Percentiles rank a stretch among this genome's conserved stretches.
phyloP scores from a whole-genome alignment of 2,329 filamentous ascomycete species.

The Aspergillus calidoustus region DNA sequence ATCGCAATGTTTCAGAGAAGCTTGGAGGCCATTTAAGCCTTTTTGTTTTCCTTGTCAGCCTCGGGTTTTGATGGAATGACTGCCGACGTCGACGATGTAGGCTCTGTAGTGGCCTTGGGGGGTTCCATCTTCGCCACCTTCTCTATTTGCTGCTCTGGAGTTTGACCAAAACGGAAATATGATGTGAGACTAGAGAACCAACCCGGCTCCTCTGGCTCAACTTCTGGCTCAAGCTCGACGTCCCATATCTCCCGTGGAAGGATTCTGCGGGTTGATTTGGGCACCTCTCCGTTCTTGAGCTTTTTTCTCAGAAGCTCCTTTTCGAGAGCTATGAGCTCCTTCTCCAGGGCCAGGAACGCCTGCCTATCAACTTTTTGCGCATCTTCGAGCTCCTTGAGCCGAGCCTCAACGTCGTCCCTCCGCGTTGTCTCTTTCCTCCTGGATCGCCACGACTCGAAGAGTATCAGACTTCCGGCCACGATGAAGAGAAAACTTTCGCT shows the following conservation, averaged over 20 bases:
- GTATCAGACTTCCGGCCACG: constrained; percentile 65
- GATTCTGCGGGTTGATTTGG: constrained; percentile 37
- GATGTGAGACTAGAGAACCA: constrained; percentile 42
- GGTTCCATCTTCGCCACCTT: constrained; percentile 12
- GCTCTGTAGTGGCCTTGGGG: not conserved
- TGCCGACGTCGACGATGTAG: not conserved
- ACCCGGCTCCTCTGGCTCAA: constrained; percentile 32
- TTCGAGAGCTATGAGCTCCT: constrained; percentile 52
- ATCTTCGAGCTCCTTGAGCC: constrained; percentile 62
- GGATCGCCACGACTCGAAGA: constrained; percentile 66
- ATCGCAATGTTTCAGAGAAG: not conserved
- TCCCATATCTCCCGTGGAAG: constrained; percentile 49
- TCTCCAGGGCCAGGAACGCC: constrained; percentile 51
- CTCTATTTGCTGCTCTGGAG: constrained; percentile 19
- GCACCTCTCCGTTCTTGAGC: constrained; percentile 40
- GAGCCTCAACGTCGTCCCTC: constrained; percentile 64
- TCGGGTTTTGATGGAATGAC: not conserved
- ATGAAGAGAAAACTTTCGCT: constrained; percentile 69
- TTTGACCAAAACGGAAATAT: constrained; percentile 35
- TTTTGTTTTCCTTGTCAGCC: constrained; percentile 7
- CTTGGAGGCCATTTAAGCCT: not conserved
- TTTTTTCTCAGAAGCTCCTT: constrained; percentile 50
- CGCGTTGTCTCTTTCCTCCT: constrained; percentile 64
- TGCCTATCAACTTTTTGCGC: constrained; percentile 47
- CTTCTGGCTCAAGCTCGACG: constrained; percentile 33